Base-by-base conservation (phyloP, 768 basidiomycete species). In the Glaciozyma martinii region DNA sequence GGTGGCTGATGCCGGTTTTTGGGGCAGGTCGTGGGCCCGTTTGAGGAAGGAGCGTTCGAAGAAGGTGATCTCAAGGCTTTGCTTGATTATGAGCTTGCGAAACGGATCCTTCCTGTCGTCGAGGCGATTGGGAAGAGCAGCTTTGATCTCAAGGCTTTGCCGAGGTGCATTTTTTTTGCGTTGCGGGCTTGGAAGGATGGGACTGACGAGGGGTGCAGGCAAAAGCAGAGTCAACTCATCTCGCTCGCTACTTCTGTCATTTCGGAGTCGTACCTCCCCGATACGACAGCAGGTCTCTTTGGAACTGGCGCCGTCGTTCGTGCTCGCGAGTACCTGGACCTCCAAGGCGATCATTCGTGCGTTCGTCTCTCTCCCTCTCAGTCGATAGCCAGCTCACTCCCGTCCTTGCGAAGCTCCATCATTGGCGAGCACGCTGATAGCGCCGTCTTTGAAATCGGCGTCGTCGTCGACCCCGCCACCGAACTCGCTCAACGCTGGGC, bases 401-500 rank as follows among this genome's bases (percentile, higher is more conserved):
- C 27, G 13, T 18, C 5, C n/a, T 19, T 15, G 9, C 5, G 5
- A 50, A 70, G 68, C 13, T 44, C 62, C 23, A 32, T 61, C 60
- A 32, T 62, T 32, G 62, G 58, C 65, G 3, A 52, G 8, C 10
- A 23, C 40, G 63, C 62, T 16, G 16, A 19, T 2, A 43, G 23
- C 10, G 70, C 70, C 2, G 21, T 63, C 19, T 67, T 52, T 30
- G 70, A 71, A 85, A 85, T 59, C 76, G 95, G 47, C 84, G 81
- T 87, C 15, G 75, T 97, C 9, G 65, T 98, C 12, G 90, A 98
- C 74, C 93, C 94, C 0, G 74, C 95, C 33, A 90, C 87, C 56
- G 88, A 90, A 73, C 77, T 80, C 8, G 89, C 87, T 3, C 92
- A 97, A 74, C 86, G 85, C 69, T 95, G 90, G 87, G 83, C 89